These are phyloP conservation scores for Phytophthora tentaculata DNA, from an alignment of 352 stramenopile species.

Conservation along the genomic window DNA sequence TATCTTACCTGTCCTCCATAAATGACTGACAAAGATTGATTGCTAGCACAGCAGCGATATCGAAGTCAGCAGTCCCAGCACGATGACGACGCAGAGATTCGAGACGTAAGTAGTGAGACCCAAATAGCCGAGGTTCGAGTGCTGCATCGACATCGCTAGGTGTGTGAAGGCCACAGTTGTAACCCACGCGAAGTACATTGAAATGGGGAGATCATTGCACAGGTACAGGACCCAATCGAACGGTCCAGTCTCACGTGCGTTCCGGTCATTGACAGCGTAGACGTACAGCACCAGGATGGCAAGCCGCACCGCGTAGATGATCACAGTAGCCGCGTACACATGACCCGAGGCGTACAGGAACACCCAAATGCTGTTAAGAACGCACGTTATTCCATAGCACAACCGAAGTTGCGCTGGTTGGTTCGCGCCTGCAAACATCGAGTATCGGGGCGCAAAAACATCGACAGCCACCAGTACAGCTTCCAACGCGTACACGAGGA, in stretches of 20 bases:
- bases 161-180: conserved; percentile 71
- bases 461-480: conserved; percentile 67
- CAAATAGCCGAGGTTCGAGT: conserved; percentile 55
- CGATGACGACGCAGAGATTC: conserved; percentile 61
- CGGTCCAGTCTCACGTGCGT: conserved; percentile 39
- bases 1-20: conserved; percentile 68
- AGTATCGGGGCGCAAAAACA: conserved; percentile 63
- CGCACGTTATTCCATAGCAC: conserved; percentile 69
- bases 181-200: conserved; percentile 84
- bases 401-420: conserved; percentile 65
- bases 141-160: conserved; percentile 72
- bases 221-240: conserved; percentile 77
- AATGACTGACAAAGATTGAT: conserved; percentile 60
- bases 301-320: conserved; percentile 77
- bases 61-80: conserved; percentile 65
- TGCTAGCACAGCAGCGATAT: conserved; percentile 54
- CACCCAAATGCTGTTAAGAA: conserved; percentile 74
- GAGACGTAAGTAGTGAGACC: conserved; percentile 67
- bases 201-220: conserved; percentile 78
- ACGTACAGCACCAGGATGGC: conserved; percentile 78
- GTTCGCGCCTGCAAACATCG: conserved; percentile 74
- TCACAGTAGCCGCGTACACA: conserved; percentile 57
- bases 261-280: conserved; percentile 81
- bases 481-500: conserved; percentile 74
- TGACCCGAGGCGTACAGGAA: conserved; percentile 63